These are phyloP conservation scores for Metschnikowia vanudenii DNA, from an alignment of 805 yeast species.

Conservation along the genomic window DNA sequence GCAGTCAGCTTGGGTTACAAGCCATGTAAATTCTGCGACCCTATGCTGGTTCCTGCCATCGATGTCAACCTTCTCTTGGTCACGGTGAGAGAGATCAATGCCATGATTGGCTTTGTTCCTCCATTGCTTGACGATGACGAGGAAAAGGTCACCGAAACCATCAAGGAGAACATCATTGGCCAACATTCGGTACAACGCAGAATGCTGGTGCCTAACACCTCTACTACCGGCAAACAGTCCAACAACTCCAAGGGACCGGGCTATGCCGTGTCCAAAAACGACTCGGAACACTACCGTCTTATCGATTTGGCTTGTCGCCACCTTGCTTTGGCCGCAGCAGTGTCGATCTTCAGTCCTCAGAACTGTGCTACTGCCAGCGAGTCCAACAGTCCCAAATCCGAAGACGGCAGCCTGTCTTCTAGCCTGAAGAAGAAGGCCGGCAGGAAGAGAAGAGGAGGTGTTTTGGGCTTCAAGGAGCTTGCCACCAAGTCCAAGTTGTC, in stretches of 20 bases:
- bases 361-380: slow-evolving; percentile 16
- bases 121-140: slow-evolving; percentile 50
- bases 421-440: slow-evolving; percentile 16
- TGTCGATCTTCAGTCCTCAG: slow-evolving; percentile 30
- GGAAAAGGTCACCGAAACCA: slow-evolving; percentile 34
- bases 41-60: slow-evolving; percentile 44
- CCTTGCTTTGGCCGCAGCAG: slow-evolving; percentile 75
- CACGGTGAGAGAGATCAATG: slow-evolving; percentile 57
- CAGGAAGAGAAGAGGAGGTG: slow-evolving; percentile 69
- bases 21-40: slow-evolving; percentile 58
- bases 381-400: slow-evolving; percentile 23
- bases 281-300: slow-evolving; percentile 64
- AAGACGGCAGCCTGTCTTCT: slow-evolving; percentile 6
- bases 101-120: slow-evolving; percentile 55
- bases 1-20: slow-evolving; percentile 47
- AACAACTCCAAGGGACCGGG: slow-evolving; percentile 3
- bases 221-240: slow-evolving; percentile 9
- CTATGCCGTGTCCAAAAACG: slow-evolving; percentile 49
- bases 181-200: slow-evolving; percentile 24
- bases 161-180: slow-evolving; percentile 37
- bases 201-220: slow-evolving; percentile 31
- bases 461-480: slow-evolving; percentile 78
- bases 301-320: slow-evolving; percentile 81
- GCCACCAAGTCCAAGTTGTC: slow-evolving; percentile 80
- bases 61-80: slow-evolving; percentile 44